Conservation (phyloP, 306 rosid genomes). For the Lupinus albus region DNA sequence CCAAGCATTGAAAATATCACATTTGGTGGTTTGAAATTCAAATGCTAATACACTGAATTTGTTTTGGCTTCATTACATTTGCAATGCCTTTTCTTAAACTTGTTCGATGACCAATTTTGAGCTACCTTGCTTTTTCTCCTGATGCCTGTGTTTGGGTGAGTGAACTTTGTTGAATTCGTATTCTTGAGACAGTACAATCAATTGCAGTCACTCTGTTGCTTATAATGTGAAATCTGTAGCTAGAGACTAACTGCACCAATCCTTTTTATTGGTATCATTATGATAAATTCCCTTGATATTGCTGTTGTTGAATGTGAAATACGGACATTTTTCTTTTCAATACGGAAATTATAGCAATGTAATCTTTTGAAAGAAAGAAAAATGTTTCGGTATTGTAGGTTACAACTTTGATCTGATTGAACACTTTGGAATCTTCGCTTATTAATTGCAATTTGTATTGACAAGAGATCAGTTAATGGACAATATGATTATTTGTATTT, state of each 20-base stretch:
- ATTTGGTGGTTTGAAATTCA: background rate
- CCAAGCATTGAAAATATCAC: background rate
- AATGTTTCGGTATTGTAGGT: background rate
- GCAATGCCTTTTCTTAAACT: no score
- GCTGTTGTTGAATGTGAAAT: background rate
- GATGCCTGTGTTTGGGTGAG: background rate
- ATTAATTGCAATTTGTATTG: background rate
- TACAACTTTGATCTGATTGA: background rate
- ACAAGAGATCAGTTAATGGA: background rate
- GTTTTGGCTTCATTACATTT: background rate
- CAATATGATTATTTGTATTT: background rate
- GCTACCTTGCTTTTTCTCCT: no score
- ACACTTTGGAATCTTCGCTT: background rate
- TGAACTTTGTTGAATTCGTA: background rate
- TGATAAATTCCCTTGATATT: constrained; percentile 7
- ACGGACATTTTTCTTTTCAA: background rate
- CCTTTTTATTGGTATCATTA: background rate
- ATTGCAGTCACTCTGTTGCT: background rate
- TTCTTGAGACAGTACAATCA: background rate
- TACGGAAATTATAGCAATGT: background rate
- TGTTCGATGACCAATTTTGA: no score
- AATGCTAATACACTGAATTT: background rate
- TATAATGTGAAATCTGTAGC: background rate
- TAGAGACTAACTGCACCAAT: background rate
- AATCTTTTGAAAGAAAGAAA: background rate